These are phyloP conservation scores for Moelleriella libera DNA, from an alignment of 2,329 filamentous ascomycete species.

Conservation along the genomic window DNA sequence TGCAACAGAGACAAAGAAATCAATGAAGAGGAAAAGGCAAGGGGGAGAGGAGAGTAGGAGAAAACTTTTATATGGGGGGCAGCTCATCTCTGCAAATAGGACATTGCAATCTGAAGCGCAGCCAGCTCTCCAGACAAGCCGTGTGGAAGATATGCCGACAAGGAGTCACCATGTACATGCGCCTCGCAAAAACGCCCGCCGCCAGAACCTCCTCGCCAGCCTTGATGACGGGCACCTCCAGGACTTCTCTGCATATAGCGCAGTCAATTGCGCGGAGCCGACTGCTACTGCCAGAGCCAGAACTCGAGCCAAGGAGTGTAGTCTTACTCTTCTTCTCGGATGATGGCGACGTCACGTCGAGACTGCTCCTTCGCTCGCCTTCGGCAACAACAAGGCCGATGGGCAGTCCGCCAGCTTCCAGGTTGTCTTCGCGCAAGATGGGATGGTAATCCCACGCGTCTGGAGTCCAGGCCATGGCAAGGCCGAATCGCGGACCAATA, in stretches of 20 bases:
- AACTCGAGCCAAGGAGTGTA: too few species aligned
- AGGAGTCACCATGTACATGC: conserved; percentile 92
- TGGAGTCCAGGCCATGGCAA: conserved; percentile 55
- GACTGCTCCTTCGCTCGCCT: conserved; percentile 1
- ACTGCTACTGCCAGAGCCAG: too few species aligned
- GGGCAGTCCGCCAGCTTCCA: conserved; percentile 67
- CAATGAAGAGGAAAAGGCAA: too few species aligned
- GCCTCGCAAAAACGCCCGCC: conserved; percentile 59
- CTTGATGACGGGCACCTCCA: conserved; percentile 74
- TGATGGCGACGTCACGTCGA: neutral
- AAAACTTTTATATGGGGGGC: conserved; percentile 53
- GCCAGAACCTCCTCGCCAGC: conserved; percentile 41
- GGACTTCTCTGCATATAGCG: conserved; percentile 82
- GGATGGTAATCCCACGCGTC: conserved; percentile 93
- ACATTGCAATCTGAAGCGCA: conserved; percentile 84
- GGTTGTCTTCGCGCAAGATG: conserved; percentile 65
- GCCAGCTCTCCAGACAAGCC: conserved; percentile 85
- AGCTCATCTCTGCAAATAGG: conserved; percentile 87
- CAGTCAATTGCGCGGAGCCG: conserved; percentile 55
- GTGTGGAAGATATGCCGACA: conserved; percentile 95
- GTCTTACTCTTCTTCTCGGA: conserved; percentile 8
- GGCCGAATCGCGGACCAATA: conserved; percentile 75
- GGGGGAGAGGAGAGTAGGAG: too few species aligned
- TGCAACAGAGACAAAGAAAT: too few species aligned
- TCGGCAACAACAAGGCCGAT: conserved; percentile 44